Base-by-base conservation (phyloP, 2,329 filamentous ascomycete species). In the Ramularia endophylla region DNA sequence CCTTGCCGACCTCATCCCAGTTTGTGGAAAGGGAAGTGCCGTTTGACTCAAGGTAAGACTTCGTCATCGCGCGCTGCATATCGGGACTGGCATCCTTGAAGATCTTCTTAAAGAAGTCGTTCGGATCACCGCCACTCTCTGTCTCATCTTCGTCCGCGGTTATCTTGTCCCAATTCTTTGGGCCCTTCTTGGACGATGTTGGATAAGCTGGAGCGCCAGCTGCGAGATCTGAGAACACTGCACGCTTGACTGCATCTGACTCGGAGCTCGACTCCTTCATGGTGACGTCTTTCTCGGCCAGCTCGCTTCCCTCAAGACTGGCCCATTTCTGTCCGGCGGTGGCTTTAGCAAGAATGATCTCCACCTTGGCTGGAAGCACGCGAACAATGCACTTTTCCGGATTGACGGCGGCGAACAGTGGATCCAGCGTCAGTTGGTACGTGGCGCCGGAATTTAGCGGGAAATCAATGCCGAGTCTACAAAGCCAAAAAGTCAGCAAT, bases 1-100 rank as follows among this genome's bases (percentile, higher is more conserved):
- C 79, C 48, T 73, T 76, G 37, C 78, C 77, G 15, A 95, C 90
- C 47, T 94, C 85, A 8, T 69, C 66, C 92, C 92, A 98, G 61
- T 90, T 87, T 0, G 92, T 98, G 64, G 87, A 95, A 36, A 98
- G 69, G 2, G 85, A 78, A 0, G 92, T 98, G 4, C 92, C 92
- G 54, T 94, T 92, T 64, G 89, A 95, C 72, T 98, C 90, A 11
- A 80, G 74, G 58, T 87, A 97, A 60, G 87, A 94, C 77, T 98
- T 98, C 80, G 94, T 87, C 92, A 98, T 98, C 7, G 92, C 92
- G 2, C 88, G 80, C 59, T 81, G 80, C 44, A 87, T 86, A 54
- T 98, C 90, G 0, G 82, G 78, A 36, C 83, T 80, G 0, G 87
- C 81, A 27, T 71, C 73, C 48, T 83, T 80, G 67, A 90, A 97